A percentile compares a stretch with the other conserved stretches of the same genome.
Evolutionary conservation across 2,329 filamentous ascomycete species (phyloP).

Genomic region (Malbranchea cinnamomea): DNA sequence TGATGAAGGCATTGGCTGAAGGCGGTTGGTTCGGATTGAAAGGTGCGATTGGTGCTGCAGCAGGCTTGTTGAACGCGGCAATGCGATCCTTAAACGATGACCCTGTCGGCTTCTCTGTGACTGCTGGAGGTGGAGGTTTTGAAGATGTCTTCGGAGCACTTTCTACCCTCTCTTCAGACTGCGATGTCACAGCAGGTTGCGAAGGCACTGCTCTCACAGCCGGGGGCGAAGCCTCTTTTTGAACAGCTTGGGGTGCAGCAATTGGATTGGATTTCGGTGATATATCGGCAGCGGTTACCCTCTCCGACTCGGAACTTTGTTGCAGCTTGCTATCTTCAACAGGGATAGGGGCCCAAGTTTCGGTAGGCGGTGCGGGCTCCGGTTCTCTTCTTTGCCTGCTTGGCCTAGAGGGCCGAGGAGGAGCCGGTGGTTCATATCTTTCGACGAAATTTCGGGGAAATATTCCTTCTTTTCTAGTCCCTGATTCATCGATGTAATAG

Average conservation of each 20-base stretch:
- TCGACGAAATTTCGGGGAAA: constrained; percentile 98
- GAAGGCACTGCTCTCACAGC: constrained; percentile 14
- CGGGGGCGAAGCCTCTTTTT: constrained; percentile 14
- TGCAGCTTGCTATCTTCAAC: constrained; percentile 17
- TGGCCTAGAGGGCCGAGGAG: constrained; percentile 65
- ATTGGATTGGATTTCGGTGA: constrained; percentile 11
- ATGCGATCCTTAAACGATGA: constrained; percentile 90
- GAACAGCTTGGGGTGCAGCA: constrained; percentile 13
- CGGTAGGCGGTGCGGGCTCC: constrained; percentile 24
- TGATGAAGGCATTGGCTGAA: constrained; percentile 58
- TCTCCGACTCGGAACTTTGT: constrained; percentile 21
- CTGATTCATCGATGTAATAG: constrained; percentile 65
- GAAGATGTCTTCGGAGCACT: constrained; percentile 28
- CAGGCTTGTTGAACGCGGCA: constrained; percentile 86
- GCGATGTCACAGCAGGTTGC: constrained; percentile 17
- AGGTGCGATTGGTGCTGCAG: constrained; percentile 72
- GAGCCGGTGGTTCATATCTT: constrained; percentile 80
- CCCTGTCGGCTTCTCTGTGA: constrained; percentile 55
- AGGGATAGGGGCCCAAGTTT: constrained; percentile 15
- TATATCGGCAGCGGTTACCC: constrained; percentile 15
- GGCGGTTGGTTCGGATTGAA: constrained; percentile 62
- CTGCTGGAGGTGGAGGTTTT: constrained; percentile 48
- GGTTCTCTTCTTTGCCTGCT: constrained; percentile 52
- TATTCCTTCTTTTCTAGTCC: constrained; percentile 65
- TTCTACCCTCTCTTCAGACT: constrained; percentile 22